These are phyloP conservation scores for Sclerospora graminicola DNA, from an alignment of 352 stramenopile species.

Conservation along the genomic window DNA sequence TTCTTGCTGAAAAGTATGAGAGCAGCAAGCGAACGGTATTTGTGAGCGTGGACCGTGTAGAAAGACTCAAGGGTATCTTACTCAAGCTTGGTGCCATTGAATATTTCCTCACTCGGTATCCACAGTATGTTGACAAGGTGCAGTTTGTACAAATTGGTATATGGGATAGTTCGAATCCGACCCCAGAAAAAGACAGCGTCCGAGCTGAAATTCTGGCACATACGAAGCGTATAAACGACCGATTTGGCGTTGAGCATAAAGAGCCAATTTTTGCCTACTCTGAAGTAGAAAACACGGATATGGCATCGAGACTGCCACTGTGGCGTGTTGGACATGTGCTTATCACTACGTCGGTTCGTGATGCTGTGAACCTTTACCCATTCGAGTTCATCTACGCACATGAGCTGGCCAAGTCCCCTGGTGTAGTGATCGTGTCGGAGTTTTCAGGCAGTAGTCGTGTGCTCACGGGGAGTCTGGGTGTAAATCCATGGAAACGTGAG, in stretches of 20 bases:
- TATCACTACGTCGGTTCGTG: constrained; percentile 65
- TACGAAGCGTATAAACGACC: constrained; percentile 66
- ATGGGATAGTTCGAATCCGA: constrained; percentile 63
- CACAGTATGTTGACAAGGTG: constrained; percentile 76
- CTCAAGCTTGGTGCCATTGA: constrained; percentile 96
- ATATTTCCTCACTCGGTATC: constrained; percentile 84
- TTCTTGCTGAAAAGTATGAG: constrained; percentile 41
- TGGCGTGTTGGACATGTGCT: constrained; percentile 68
- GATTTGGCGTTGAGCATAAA: constrained; percentile 27
- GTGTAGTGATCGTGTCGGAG: constrained; percentile 94
- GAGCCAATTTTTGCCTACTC: constrained; percentile 59
- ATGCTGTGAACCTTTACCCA: constrained; percentile 77
- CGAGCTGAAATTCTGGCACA: constrained; percentile 46
- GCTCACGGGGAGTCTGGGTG: constrained; percentile 91
- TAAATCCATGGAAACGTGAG: constrained; percentile 97
- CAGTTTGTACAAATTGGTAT: constrained; percentile 79
- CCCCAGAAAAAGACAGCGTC: constrained; percentile 53
- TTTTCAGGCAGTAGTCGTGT: constrained; percentile 96
- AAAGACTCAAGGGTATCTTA: constrained; percentile 95
- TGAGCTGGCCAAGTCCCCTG: constrained; percentile 60
- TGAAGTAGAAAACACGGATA: constrained; percentile 74
- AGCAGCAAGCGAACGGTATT: constrained; percentile 70
- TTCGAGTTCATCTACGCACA: constrained; percentile 85
- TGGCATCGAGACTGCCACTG: constrained; percentile 57
- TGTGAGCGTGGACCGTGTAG: constrained; percentile 91